phyloP scores from a whole-genome alignment of 192 early-diverging fungal genomes.

The Lobosporangium transversale region DNA sequence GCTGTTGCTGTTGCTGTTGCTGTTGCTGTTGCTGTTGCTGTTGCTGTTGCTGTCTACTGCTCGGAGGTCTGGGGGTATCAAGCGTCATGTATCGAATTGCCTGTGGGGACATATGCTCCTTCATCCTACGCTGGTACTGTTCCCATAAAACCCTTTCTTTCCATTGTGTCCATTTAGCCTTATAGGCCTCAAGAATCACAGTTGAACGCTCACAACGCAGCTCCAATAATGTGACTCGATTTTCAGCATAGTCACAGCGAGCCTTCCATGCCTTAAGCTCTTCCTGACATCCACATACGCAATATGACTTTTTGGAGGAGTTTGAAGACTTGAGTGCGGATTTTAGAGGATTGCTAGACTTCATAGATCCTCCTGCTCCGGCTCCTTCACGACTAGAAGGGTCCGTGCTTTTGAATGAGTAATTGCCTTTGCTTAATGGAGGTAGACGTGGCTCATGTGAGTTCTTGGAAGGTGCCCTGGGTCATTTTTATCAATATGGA shows the following conservation, averaged over 20 bases:
- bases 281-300: conserved; percentile 32
- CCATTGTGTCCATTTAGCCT: conserved; percentile 30
- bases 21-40: conserved; percentile 3
- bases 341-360: background rate
- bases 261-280: conserved; percentile 23
- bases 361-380: background rate
- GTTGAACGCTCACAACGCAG: conserved; percentile 11
- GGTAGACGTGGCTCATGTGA: conserved; percentile 16
- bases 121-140: conserved; percentile 31
- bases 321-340: conserved; percentile 15
- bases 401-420: background rate
- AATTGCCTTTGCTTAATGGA: conserved; percentile 15
- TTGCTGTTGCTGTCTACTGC: background rate
- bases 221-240: conserved; percentile 9
- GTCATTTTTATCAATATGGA: background rate
- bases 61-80: background rate
- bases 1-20: background rate
- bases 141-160: conserved; percentile 5
- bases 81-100: conserved; percentile 7
- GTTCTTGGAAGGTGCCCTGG: background rate
- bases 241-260: conserved; percentile 27
- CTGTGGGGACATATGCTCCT: conserved; percentile 17
- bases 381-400: background rate
- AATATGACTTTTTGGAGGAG: background rate
- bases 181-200: conserved; percentile 14